Conservation (phyloP, 2,329 filamentous ascomycete genomes). For the Domatiomyces globalis region DNA sequence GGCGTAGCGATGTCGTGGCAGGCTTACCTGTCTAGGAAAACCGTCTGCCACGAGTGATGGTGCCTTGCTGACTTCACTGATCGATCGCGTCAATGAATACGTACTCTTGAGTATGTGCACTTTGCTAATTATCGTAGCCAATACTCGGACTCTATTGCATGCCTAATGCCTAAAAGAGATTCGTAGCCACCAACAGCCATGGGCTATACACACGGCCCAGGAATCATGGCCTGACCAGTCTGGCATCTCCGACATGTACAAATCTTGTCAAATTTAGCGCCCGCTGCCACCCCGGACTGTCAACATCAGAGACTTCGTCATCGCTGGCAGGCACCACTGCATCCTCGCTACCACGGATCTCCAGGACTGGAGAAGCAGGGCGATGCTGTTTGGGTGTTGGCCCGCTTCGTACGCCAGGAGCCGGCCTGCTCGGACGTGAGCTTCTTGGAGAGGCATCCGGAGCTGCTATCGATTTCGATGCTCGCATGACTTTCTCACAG, state of each 20-base stretch:
- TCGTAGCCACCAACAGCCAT: not conserved
- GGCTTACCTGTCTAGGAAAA: not conserved
- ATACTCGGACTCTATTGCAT: not conserved
- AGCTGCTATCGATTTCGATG: too few species aligned
- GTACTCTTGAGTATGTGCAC: too few species aligned
- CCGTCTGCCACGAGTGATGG: not conserved
- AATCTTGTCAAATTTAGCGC: not conserved
- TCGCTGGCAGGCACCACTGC: constrained; percentile 38
- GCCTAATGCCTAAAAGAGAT: not conserved
- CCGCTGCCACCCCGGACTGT: not conserved
- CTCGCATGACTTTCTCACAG: not conserved
- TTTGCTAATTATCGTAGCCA: not conserved
- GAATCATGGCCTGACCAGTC: not conserved
- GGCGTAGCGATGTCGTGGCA: not conserved
- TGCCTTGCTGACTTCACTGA: not conserved
- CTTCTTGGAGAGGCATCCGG: not conserved
- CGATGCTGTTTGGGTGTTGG: too few species aligned
- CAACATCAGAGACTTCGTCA: not conserved
- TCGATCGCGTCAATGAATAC: too few species aligned
- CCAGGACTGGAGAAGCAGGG: not conserved
- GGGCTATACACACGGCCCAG: not conserved
- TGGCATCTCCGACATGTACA: not conserved
- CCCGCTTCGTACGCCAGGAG: too few species aligned
- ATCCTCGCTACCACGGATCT: constrained; percentile 35
- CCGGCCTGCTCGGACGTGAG: too few species aligned